Base-by-base conservation (phyloP, 805 yeast species). In the Suhomyces kilbournensis region DNA sequence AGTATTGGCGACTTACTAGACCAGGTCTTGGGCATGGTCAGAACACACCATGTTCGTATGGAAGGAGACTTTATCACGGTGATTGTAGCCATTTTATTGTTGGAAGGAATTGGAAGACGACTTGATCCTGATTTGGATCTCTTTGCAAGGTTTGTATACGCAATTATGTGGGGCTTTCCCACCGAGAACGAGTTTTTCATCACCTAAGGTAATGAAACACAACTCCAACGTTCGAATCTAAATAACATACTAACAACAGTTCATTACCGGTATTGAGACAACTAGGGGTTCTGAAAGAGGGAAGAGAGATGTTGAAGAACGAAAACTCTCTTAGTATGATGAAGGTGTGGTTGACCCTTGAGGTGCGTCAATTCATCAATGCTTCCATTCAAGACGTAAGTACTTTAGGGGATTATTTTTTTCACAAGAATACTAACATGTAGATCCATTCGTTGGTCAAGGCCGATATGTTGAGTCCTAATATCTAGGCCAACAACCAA, bases 1-100 rank as follows among this genome's bases (percentile, higher is more conserved):
- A 88, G 93, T 35, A 89, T 94, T 56, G 97, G 98, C 3, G 97
- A 92, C 62, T 74, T 94, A 52, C 75, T 94, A 52, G 94, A 90
- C 59, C 87, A 84, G 62, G 92, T 93, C 78, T 77, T 94, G 53
- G 76, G 85, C 3, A 91, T 94, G 97, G 98, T 94, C 17, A 76
- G 98, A 55, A 74, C 77, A 9, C 99, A 94, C 68, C 99, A 94
- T 68, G 99, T 94, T 20, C 79, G 97, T 64, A 88, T 94, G 96
- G 99, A 94, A 65, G 96, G 96, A 6, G 99, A 94, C 68, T 94
- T 94, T 64, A 85, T 94, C 43, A 90, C 96, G 28, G 97, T 94
- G 22, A 87, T 94, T n/a, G 90, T 94, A 30, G 97, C 98, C 1
- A 91, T 94, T 22, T 71, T 94, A 50, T 75, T 94, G 51, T 72